Evolutionary conservation across 2,329 filamentous ascomycete species (phyloP), one percentile per base, ranked within the genome.

Genomic region (Juglanconis oblonga): DNA sequence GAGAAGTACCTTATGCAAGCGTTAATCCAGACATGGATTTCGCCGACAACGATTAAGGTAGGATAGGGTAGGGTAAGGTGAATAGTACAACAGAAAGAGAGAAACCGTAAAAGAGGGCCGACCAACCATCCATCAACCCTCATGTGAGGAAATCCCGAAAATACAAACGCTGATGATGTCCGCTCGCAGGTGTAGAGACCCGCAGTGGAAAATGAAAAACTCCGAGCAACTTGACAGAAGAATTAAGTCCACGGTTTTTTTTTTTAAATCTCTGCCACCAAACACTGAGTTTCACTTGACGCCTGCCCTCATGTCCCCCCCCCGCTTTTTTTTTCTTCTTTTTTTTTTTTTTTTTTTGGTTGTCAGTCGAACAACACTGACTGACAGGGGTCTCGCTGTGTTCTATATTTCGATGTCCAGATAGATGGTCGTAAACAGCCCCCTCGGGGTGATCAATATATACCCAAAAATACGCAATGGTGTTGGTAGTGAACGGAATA

Each of bases 361-460:
- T 6, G 44, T 38, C 35, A 11, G 13, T 13, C 17, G 17, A 7
- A 29, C 9, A 48, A 48, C 17, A 32, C 31, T 48, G 29, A 29
- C 11, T 14, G 44, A n/a, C 11, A 31, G 45, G 29, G 4, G 13
- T 36, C 7, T 55, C 42, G 33, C 17, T 48, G 32, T 29, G 42
- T 38, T 48, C 33, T 49, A n/a, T 52, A 1, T 48, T 31, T 11
- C 45, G 9, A 48, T 55, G 44, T n/a, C 44, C 42, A 38, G 42
- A 44, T 24, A 38, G 42, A 44, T 24, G 10, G 32, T 36, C 45
- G 17, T 17, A 24, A 17, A 38, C 14, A 32, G 44, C 11, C 42
- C n/a, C 11, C 5, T 48, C 11, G 13, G 45, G 52, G 33, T 55
- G 33, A 45, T 44, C 32, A 55, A 55, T 55, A 55, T 55, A 55